Evolutionary conservation across 441 rosid genomes (phyloP).

Genomic region (Gossypium davidsonii): DNA sequence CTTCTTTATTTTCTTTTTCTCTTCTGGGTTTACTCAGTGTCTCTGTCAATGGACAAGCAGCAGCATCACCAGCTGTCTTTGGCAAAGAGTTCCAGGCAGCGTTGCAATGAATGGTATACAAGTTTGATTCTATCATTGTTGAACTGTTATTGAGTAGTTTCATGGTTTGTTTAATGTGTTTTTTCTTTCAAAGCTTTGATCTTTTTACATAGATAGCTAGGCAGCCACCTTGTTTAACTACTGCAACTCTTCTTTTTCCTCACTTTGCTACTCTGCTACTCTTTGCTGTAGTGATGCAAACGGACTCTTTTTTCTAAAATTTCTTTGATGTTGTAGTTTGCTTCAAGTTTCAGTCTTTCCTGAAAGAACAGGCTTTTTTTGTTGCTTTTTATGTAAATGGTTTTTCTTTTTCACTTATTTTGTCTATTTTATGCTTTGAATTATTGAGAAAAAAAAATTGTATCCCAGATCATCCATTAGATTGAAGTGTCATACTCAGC

Average conservation of each 20-base stretch:
- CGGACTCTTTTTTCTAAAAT: background rate
- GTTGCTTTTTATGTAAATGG: background rate
- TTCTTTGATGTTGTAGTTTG: constrained; percentile 1
- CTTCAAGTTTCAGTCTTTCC: background rate
- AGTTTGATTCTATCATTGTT: background rate
- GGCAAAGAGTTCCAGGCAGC: constrained; percentile 73
- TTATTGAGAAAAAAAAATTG: background rate
- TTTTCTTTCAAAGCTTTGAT: background rate
- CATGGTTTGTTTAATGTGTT: background rate
- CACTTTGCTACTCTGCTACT: background rate
- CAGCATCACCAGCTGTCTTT: constrained; percentile 46
- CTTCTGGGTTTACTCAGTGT: constrained; percentile 13
- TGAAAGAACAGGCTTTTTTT: background rate
- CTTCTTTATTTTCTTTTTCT: background rate
- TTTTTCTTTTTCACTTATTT: background rate
- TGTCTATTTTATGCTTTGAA: background rate
- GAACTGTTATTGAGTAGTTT: background rate
- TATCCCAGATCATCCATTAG: background rate
- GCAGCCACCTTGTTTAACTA: constrained; percentile 1
- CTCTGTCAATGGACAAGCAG: constrained; percentile 53
- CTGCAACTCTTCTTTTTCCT: background rate
- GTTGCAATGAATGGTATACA: constrained; percentile 76
- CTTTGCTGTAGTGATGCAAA: background rate
- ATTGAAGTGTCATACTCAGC: background rate
- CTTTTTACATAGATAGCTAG: background rate